Evolutionary conservation across 2,329 filamentous ascomycete genomes (phyloP).

Genomic region (Colletotrichum higginsianum): DNA sequence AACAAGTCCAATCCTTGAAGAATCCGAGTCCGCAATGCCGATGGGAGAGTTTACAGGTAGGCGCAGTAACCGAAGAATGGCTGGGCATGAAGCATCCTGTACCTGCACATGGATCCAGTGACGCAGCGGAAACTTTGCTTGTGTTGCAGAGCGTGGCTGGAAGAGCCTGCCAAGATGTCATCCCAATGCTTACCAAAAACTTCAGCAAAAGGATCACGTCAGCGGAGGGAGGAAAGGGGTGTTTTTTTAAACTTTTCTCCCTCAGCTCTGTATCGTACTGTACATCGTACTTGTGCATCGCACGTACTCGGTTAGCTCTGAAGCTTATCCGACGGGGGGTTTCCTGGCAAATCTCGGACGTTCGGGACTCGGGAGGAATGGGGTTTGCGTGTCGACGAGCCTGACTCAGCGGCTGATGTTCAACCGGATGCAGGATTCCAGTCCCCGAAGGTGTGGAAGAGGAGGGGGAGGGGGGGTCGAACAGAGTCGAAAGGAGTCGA

Average conservation of each 20-base stretch:
- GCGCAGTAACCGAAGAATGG: neutral
- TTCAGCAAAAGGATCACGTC: neutral
- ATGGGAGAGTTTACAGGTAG: too few relatives aligned
- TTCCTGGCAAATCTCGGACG: conserved; percentile 17
- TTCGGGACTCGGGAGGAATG: conserved; percentile 23
- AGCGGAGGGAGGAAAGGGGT: neutral
- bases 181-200: conserved; percentile 8
- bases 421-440: conserved; percentile 18
- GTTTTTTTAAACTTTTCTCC: conserved; percentile 15
- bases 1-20: too few relatives aligned
- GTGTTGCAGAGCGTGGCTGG: neutral
- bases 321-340: conserved; percentile 18
- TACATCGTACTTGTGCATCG: too few relatives aligned
- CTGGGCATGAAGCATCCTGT: neutral
- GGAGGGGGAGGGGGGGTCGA: too few relatives aligned
- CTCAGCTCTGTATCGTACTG: too few relatives aligned
- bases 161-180: conserved; percentile 15
- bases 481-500: neutral
- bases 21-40: too few relatives aligned
- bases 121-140: conserved; percentile 14
- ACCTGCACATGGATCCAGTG: neutral
- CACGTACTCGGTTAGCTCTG: neutral
- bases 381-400: neutral
- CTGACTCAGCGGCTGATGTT: conserved; percentile 28
- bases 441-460: neutral